Evolutionary conservation across 1,284 basidiomycete genomes (phyloP).

Genomic region (Trichosporon sp.): DNA sequence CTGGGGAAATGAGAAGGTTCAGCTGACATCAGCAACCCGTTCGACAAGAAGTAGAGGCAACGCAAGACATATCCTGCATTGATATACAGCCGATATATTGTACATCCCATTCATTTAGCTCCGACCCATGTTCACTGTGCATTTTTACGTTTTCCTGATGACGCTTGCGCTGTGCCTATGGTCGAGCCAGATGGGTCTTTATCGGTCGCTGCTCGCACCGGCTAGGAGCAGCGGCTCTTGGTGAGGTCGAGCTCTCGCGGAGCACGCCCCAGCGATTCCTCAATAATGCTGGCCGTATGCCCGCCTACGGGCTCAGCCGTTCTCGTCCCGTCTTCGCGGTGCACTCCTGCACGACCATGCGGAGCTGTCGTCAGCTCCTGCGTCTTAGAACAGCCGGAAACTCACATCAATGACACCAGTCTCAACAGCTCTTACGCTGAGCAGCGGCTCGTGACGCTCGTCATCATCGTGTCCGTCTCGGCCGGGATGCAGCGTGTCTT

Average conservation of each 20-base stretch:
- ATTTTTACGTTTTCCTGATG: not conserved
- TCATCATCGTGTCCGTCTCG: slow-evolving; percentile 24
- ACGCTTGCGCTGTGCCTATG: not conserved
- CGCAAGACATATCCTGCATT: not conserved
- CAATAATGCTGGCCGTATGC: not conserved
- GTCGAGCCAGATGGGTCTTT: too few relatives aligned
- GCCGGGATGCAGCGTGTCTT: slow-evolving; percentile 36
- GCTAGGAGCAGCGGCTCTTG: too few relatives aligned
- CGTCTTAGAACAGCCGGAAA: not conserved
- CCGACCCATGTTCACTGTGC: slow-evolving; percentile 1
- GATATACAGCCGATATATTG: not conserved
- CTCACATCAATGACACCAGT: slow-evolving; percentile 82
- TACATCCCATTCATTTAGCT: slow-evolving; percentile 1
- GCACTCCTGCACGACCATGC: slow-evolving; percentile 54
- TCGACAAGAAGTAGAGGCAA: slow-evolving; percentile 46
- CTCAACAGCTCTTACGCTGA: slow-evolving; percentile 72
- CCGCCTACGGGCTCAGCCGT: not conserved
- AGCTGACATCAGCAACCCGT: slow-evolving; percentile 46
- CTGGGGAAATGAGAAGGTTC: slow-evolving; percentile 17
- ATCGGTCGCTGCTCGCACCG: too few relatives aligned
- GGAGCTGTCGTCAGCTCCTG: slow-evolving; percentile 37
- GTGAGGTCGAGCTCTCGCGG: too few relatives aligned
- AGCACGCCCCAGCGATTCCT: too few relatives aligned
- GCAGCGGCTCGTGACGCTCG: slow-evolving; percentile 56
- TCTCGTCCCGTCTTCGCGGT: slow-evolving; percentile 46